These are phyloP conservation scores for Echinosophora koreensis DNA, from an alignment of 306 rosid genomes.

Conservation along the genomic window DNA sequence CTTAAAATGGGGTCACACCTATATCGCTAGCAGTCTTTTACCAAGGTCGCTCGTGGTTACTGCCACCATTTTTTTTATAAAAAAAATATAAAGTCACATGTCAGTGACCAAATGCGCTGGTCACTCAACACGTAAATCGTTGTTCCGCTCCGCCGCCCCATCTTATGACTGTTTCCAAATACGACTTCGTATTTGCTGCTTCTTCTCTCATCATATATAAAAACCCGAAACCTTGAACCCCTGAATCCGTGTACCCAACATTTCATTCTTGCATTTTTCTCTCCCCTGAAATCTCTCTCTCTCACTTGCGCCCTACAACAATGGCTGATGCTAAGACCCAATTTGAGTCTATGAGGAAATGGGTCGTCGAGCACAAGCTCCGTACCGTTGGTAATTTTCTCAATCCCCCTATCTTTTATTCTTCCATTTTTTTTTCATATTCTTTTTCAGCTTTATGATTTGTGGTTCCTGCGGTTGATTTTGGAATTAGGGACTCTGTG, in stretches of 20 bases:
- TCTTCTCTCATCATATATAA: background rate
- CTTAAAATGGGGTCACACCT: too few species aligned
- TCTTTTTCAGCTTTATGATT: background rate
- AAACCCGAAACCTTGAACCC: background rate
- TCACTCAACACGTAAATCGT: constrained; percentile 1
- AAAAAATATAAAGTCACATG: too few species aligned
- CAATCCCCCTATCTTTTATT: background rate
- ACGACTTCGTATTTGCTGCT: constrained; percentile 54
- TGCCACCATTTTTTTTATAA: too few species aligned
- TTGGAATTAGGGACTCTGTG: constrained; percentile 73
- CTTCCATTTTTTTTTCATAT: background rate
- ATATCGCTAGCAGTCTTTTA: too few species aligned
- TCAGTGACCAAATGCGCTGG: too few species aligned
- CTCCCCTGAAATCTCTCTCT: background rate
- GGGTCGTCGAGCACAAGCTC: constrained; percentile 90
- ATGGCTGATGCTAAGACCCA: constrained; percentile 83
- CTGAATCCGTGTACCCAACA: too few species aligned
- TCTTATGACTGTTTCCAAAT: constrained; percentile 28
- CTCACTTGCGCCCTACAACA: background rate
- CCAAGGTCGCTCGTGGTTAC: too few species aligned
- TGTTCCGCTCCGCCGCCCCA: background rate
- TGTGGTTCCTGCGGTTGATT: background rate
- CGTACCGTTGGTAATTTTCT: constrained; percentile 82
- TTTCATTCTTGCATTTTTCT: background rate
- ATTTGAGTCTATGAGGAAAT: constrained; percentile 69